Evolutionary conservation across 192 early-diverging fungal genomes (phyloP).

Genomic region (Gaertneriomyces sp.): DNA sequence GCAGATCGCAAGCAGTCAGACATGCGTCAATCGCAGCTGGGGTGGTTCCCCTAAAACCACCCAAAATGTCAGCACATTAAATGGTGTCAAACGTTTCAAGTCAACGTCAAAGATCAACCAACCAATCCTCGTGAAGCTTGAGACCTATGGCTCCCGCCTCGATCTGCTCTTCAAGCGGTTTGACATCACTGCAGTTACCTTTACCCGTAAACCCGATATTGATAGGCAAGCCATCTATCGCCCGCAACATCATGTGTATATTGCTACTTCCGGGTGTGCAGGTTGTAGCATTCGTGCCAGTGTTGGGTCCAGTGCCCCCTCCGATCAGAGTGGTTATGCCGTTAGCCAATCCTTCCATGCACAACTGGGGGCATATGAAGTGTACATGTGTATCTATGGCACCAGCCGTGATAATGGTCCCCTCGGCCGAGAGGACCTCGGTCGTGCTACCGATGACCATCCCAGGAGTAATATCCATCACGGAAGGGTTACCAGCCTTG

Average conservation of each 20-base stretch:
- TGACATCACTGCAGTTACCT: constrained; percentile 70
- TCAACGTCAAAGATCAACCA: too few species aligned
- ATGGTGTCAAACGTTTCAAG: too few species aligned
- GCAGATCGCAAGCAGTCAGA: constrained; percentile 76
- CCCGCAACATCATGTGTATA: constrained; percentile 84
- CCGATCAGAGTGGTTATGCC: constrained; percentile 37
- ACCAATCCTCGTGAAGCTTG: constrained; percentile 26
- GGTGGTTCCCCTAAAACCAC: constrained; percentile 77
- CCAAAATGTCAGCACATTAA: too few species aligned
- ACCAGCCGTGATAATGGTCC: constrained; percentile 88
- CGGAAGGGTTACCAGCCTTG: constrained; percentile 95
- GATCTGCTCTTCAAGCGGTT: constrained; percentile 78
- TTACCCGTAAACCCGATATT: constrained; percentile 97
- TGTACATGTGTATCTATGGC: constrained; percentile 94
- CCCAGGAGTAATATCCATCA: constrained; percentile 90
- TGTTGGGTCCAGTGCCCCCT: constrained; percentile 81
- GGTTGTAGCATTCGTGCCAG: constrained; percentile 93
- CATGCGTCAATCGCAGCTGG: constrained; percentile 91
- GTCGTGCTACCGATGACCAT: constrained; percentile 88
- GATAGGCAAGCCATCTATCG: constrained; percentile 84
- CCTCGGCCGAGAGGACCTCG: constrained; percentile 89
- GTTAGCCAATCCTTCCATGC: constrained; percentile 59
- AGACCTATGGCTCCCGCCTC: constrained; percentile 83
- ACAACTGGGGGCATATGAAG: constrained; percentile 90
- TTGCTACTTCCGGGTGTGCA: constrained; percentile 84